A percentile compares a stretch with the other conserved stretches of the same genome.
Evolutionary conservation across 495 filamentous ascomycete genomes (phyloP).

Genomic region (Trichocladium uniseriatum): DNA sequence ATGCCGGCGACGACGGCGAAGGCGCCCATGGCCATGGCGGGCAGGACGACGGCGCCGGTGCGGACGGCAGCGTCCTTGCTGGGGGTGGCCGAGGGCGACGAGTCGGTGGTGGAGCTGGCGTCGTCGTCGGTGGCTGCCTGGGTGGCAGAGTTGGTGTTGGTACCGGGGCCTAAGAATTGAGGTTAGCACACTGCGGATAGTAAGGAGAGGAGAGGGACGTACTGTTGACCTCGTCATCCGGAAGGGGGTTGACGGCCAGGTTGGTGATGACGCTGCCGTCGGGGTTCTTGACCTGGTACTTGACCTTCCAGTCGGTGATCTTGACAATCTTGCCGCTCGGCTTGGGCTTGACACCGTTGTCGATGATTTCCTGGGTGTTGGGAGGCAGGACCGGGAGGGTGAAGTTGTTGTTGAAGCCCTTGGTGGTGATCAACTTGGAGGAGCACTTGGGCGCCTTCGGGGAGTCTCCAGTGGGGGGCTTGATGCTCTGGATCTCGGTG

Average conservation of each 20-base stretch:
- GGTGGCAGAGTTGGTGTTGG: slow-evolving; percentile 9
- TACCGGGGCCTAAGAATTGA: slow-evolving; percentile 16
- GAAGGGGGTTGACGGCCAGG: slow-evolving; percentile 36
- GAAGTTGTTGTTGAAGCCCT: slow-evolving; percentile 65
- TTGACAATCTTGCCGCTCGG: slow-evolving; percentile 34
- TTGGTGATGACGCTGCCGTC: slow-evolving; percentile 28
- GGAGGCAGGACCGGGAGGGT: slow-evolving; percentile 51
- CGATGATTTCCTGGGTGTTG: slow-evolving; percentile 40
- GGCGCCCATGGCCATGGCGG: slow-evolving; percentile 18
- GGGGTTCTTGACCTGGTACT: slow-evolving; percentile 29
- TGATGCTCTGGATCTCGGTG: slow-evolving; percentile 45
- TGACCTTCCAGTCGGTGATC: slow-evolving; percentile 35
- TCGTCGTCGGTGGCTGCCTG: neutral
- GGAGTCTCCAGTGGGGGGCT: slow-evolving; percentile 44
- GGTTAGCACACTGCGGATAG: neutral
- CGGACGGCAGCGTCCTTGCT: slow-evolving; percentile 14
- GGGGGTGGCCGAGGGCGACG: neutral
- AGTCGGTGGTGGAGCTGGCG: neutral
- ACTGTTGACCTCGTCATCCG: slow-evolving; percentile 33
- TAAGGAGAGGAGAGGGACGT: slow-evolving; percentile 3
- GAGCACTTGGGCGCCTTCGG: slow-evolving; percentile 51
- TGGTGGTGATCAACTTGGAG: slow-evolving; percentile 49
- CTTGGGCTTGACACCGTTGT: slow-evolving; percentile 40
- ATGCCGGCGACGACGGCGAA: slow-evolving; percentile 20
- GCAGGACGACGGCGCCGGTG: slow-evolving; percentile 4